phyloP scores from a whole-genome alignment of 225 moss, liverwort and hornwort genomes.

The Thuidium tamariscinum region DNA sequence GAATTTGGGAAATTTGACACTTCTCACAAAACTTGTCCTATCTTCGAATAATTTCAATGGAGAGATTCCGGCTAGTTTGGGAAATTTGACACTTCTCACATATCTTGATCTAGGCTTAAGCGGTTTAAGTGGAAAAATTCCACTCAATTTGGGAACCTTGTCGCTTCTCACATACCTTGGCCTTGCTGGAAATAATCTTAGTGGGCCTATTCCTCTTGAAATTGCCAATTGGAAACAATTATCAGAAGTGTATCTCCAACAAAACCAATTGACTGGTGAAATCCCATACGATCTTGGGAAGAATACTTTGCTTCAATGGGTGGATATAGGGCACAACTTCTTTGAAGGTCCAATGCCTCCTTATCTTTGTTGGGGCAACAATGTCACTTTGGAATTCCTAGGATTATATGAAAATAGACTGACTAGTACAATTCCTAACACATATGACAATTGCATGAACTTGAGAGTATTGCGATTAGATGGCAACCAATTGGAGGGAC shows the following conservation, averaged over 20 bases:
- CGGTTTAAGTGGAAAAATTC: neutral
- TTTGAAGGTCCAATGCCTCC: neutral
- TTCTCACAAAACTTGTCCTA: fast-evolving
- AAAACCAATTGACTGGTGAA: neutral
- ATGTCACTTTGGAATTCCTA: neutral
- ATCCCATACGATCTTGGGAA: neutral
- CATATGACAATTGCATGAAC: neutral
- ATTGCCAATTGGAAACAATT: neutral
- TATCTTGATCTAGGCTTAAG: fast-evolving
- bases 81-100: neutral
- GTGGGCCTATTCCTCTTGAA: neutral
- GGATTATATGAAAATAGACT: neutral
- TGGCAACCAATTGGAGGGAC: neutral
- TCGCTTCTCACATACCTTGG: fast-evolving
- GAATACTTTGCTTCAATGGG: neutral
- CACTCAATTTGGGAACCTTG: neutral
- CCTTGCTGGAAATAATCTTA: fast-evolving
- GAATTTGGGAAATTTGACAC: neutral
- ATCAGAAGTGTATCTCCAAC: fast-evolving
- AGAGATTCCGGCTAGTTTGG: neutral
- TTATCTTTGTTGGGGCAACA: neutral
- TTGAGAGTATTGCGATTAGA: neutral
- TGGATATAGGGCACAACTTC: neutral
- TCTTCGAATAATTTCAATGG: neutral
- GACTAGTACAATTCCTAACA: neutral